A percentile compares a stretch with the other conserved stretches of the same genome.
Conservation (phyloP, 306 rosid genomes). For the Fragaria ananassa region DNA sequence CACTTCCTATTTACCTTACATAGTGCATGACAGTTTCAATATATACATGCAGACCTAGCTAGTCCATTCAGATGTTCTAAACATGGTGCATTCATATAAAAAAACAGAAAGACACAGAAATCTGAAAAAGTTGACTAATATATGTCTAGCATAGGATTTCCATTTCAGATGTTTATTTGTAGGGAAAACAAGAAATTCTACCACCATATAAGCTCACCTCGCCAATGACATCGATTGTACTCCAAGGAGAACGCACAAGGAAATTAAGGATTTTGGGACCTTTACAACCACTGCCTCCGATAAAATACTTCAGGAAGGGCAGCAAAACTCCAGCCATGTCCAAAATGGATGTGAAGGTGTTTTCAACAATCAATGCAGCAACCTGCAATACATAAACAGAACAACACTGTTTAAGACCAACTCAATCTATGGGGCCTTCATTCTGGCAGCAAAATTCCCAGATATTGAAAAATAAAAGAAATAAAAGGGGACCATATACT, state of each 20-base stretch:
- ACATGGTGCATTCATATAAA: not conserved
- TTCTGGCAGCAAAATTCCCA: not conserved
- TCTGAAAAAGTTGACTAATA: conserved; percentile 2
- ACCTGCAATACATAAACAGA: conserved; percentile 52
- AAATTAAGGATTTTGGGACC: conserved; percentile 82
- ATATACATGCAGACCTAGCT: not conserved
- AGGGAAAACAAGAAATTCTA: conserved; percentile 16
- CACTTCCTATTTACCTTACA: not conserved
- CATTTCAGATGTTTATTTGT: not conserved
- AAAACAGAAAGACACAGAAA: conserved; percentile 5
- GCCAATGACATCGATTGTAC: conserved; percentile 78
- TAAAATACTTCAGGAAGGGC: conserved; percentile 93
- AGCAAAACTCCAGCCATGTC: conserved; percentile 98
- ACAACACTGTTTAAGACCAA: conserved; percentile 5
- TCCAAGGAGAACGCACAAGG: conserved; percentile 96
- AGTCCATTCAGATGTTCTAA: not conserved
- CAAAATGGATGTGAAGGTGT: conserved; percentile 94
- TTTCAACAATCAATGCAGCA: conserved; percentile 85
- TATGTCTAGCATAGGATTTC: not conserved
- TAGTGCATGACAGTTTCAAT: not conserved
- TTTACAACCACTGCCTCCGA: conserved; percentile 76
- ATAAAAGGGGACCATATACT: not conserved
- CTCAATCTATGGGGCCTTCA: not conserved
- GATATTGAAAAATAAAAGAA: not conserved
- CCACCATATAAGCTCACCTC: conserved; percentile 50